Conservation (phyloP, 129 eudicot genomes). For the Lactuca saligna region DNA sequence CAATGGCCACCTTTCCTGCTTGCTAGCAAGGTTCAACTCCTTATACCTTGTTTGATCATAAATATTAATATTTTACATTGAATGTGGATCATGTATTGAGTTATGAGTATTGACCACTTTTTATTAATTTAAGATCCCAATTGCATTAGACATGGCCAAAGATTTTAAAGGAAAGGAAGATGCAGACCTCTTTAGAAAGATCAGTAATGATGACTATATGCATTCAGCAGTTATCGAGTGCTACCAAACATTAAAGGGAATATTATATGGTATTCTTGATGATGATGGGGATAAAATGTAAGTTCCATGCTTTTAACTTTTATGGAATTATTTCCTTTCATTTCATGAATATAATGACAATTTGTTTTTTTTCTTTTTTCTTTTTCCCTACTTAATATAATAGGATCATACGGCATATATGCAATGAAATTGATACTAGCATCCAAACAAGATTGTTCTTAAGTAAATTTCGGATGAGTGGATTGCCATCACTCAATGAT, state of each 20-base stretch:
- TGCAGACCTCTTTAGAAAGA: slow-evolving; percentile 80
- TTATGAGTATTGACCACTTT: slow-evolving; percentile 22
- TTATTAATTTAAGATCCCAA: slow-evolving; percentile 70
- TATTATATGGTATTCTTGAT: slow-evolving; percentile 50
- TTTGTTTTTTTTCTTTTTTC: slow-evolving; percentile 20
- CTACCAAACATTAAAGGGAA: slow-evolving; percentile 73
- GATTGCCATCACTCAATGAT: slow-evolving; percentile 75
- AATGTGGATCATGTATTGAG: slow-evolving; percentile 17
- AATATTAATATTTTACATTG: slow-evolving; percentile 1
- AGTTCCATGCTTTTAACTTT: slow-evolving; percentile 19
- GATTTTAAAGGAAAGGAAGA: slow-evolving; percentile 79
- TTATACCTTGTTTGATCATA: slow-evolving; percentile 5
- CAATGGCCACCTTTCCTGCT: slow-evolving; percentile 99
- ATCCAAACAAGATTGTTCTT: slow-evolving; percentile 49
- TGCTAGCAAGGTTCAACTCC: slow-evolving; percentile 83
- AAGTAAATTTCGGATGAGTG: slow-evolving; percentile 66
- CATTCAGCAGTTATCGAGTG: slow-evolving; percentile 83
- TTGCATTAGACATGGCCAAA: slow-evolving; percentile 99
- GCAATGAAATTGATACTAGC: slow-evolving; percentile 67
- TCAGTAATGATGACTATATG: slow-evolving; percentile 82
- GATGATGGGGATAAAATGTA: slow-evolving; percentile 67
- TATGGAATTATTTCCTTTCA: slow-evolving; percentile 2
- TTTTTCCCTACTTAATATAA: neutral
- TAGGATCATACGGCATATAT: slow-evolving; percentile 64
- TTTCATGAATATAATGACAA: slow-evolving; percentile 4